Conservation (phyloP, 441 rosid species). For the Populus hybrid region DNA sequence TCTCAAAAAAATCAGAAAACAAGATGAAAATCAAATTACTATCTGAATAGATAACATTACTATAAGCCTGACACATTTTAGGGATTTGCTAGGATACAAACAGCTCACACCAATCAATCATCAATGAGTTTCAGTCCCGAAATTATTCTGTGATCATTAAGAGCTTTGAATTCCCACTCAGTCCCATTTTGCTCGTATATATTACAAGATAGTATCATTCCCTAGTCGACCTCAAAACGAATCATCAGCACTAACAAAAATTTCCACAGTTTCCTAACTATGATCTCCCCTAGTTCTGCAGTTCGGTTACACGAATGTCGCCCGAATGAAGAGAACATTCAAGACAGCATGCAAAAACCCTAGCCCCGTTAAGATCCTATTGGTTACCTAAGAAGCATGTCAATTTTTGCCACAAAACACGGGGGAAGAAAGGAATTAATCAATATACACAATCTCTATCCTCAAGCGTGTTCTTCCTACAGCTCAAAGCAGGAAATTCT, state of each 20-base stretch:
- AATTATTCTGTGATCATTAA: not conserved
- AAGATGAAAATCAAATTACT: not conserved
- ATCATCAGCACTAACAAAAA: not conserved
- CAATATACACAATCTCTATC: conserved; percentile 26
- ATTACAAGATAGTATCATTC: not conserved
- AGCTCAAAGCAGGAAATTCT: conserved; percentile 10
- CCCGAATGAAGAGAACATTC: not conserved
- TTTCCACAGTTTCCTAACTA: not conserved
- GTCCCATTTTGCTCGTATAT: not conserved
- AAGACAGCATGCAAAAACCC: not conserved
- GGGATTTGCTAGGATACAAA: not conserved
- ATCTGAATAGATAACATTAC: not conserved
- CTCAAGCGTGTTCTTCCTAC: conserved; percentile 21
- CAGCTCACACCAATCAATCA: not conserved
- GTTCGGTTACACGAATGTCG: not conserved
- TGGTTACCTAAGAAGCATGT: not conserved
- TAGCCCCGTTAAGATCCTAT: not conserved
- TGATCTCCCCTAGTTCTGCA: not conserved
- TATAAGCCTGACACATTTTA: not conserved
- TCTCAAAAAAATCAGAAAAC: not conserved
- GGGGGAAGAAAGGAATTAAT: conserved; percentile 6
- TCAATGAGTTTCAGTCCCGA: not conserved
- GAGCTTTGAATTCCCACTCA: not conserved
- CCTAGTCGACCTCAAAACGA: not conserved
- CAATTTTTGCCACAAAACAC: conserved; percentile 7